Percentiles rank a stretch among this genome's conserved stretches.
These are phyloP conservation scores for Guyanaporus albipodus DNA, from an alignment of 768 basidiomycete genomes.

Conservation along the genomic window DNA sequence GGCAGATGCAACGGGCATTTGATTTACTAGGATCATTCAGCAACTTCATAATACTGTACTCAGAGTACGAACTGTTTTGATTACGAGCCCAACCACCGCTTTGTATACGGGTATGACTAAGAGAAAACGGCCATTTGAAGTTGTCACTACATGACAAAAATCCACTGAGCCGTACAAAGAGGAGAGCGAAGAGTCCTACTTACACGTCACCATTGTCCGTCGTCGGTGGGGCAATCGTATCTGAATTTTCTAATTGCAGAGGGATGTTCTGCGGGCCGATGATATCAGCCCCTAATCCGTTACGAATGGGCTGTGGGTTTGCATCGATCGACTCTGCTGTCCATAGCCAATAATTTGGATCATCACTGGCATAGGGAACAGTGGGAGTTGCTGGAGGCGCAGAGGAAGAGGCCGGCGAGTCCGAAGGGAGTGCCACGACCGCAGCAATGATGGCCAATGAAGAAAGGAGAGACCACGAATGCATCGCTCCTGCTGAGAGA, in stretches of 20 bases:
- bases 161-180: too few species aligned
- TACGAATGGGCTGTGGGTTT: conserved; percentile 40
- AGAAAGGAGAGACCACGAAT: conserved; percentile 29
- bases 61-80: conserved; percentile 50
- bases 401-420: too few species aligned
- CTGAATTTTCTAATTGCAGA: conserved; percentile 53
- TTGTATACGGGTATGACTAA: conserved; percentile 53
- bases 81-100: conserved; percentile 60
- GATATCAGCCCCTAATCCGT: conserved; percentile 40
- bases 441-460: conserved; percentile 18
- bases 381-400: conserved; percentile 36
- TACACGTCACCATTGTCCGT: conserved; percentile 54
- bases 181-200: too few species aligned
- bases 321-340: conserved; percentile 17
- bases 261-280: conserved; percentile 54
- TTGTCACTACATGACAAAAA: too few species aligned
- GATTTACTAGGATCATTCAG: too few species aligned
- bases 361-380: conserved; percentile 36
- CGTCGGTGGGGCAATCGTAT: conserved; percentile 52
- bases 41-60: too few species aligned
- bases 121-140: conserved; percentile 55
- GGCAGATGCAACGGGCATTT: too few species aligned
- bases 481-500: conserved; percentile 21
- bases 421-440: too few species aligned
- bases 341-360: conserved; percentile 45